Evolutionary conservation across 164 flowering plant genomes (phyloP).

Genomic region (Dillenia turbinata): DNA sequence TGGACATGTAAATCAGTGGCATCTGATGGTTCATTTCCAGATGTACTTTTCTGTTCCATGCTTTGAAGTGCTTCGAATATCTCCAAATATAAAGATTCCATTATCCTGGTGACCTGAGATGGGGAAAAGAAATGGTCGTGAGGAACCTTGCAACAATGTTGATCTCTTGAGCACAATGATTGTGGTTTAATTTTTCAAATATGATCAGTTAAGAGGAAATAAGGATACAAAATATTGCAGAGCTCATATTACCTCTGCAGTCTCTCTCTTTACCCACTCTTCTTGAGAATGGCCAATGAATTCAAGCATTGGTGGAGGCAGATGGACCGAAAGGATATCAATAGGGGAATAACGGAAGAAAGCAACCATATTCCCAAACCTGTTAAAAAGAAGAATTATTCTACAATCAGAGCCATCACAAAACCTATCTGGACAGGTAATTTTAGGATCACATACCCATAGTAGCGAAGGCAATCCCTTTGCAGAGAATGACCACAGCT

Average conservation of each 20-base stretch:
- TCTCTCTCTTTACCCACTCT: slow-evolving; percentile 59
- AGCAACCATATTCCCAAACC: slow-evolving; percentile 87
- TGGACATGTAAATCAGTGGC: slow-evolving; percentile 39
- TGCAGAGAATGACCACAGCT: slow-evolving; percentile 95
- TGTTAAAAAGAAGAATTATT: slow-evolving; percentile 22
- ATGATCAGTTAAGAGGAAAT: no score
- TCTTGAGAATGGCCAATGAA: slow-evolving; percentile 46
- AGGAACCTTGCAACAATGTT: no score
- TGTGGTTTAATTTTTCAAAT: no score
- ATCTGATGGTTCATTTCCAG: slow-evolving; percentile 32
- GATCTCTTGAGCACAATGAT: no score
- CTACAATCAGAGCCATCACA: not conserved
- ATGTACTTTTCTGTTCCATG: slow-evolving; percentile 46
- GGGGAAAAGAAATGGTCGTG: not conserved
- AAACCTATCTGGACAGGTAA: not conserved
- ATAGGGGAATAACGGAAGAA: slow-evolving; percentile 87
- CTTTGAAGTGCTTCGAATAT: slow-evolving; percentile 46
- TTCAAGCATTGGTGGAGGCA: slow-evolving; percentile 75
- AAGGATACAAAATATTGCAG: no score
- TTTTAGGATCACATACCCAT: slow-evolving; percentile 49
- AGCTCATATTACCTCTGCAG: slow-evolving; percentile 46
- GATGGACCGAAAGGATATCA: slow-evolving; percentile 65
- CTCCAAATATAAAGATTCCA: slow-evolving; percentile 60
- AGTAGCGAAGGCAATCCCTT: slow-evolving; percentile 90
- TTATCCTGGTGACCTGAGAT: slow-evolving; percentile 59